Conservation (phyloP, 176 grass and related monocot genomes). For the Typha latifolia region DNA sequence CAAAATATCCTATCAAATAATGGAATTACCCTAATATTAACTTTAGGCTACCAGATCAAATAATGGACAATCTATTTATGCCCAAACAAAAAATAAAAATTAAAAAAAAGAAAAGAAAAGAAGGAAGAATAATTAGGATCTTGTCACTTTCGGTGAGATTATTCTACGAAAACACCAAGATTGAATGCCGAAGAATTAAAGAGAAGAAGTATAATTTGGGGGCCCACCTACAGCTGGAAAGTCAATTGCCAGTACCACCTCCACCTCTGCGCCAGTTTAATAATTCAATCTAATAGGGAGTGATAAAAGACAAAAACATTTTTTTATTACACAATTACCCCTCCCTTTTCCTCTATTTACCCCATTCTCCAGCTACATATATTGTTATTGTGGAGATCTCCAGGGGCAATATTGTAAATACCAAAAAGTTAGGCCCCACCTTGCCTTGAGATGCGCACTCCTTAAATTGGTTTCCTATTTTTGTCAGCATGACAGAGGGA, state of each 20-base stretch:
- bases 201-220: neutral
- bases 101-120: neutral
- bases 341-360: neutral
- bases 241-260: neutral
- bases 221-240: neutral
- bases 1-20: no score
- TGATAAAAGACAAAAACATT: neutral
- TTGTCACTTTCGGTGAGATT: neutral
- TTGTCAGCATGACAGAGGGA: no score
- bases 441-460: neutral
- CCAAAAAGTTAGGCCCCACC: neutral
- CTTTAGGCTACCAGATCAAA: no score
- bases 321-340: neutral
- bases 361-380: no score
- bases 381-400: neutral
- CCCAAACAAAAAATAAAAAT: no score
- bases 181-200: neutral
- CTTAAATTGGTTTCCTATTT: neutral
- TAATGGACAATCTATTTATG: no score
- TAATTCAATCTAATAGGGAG: neutral
- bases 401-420: neutral
- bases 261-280: no score
- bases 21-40: no score
- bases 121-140: neutral
- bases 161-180: neutral